Base-by-base conservation (phyloP, 2,329 filamentous ascomycete genomes). In the Botrytis tulipae region DNA sequence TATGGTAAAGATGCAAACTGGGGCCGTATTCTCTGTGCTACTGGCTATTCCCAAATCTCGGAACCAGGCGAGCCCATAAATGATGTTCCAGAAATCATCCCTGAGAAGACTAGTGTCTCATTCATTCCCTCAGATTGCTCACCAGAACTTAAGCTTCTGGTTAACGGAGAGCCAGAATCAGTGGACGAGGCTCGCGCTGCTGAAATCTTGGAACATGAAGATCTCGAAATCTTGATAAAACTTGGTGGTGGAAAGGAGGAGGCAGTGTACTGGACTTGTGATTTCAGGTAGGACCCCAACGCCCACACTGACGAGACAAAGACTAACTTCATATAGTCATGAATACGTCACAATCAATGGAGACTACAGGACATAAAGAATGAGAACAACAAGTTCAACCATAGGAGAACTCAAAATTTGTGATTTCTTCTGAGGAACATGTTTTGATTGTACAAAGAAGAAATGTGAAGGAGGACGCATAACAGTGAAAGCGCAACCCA, bases 1-100 rank as follows among this genome's bases (percentile, higher is more conserved):
- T 99, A 99, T 83, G 96, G 96, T 77, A 94, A 94, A 82, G 96
- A 99, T 82, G 96, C 96, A 29, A 99, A 99, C 86, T 99, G 96
- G 96, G 96, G 96, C 48, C 94, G 96, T 72, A 97, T 99, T 76
- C 87, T 98, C 42, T 98, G 96, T 82, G 95, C 96, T 0, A 94
- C 95, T 7, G 96, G 96, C 4, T 98, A 98, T 81, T 86, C 89
- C 22, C 84, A 90, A 65, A 86, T 91, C 75, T 88, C 87, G 2
- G 87, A 89, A 77, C 89, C 88, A 0, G 88, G 87, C 2, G 82
- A 85, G 78, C 83, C 85, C n/a, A 82, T 85, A 57, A 88, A 86
- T 73, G 89, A 91, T 1, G 89, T 92, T 1, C 84, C 86, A 1
- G 88, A 89, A 63, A 88, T 96, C 70, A 83, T 88, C 0, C 91